These are phyloP conservation scores for Hyaloperonospora arabidopsidis DNA, from an alignment of 352 stramenopile genomes.

Conservation along the genomic window DNA sequence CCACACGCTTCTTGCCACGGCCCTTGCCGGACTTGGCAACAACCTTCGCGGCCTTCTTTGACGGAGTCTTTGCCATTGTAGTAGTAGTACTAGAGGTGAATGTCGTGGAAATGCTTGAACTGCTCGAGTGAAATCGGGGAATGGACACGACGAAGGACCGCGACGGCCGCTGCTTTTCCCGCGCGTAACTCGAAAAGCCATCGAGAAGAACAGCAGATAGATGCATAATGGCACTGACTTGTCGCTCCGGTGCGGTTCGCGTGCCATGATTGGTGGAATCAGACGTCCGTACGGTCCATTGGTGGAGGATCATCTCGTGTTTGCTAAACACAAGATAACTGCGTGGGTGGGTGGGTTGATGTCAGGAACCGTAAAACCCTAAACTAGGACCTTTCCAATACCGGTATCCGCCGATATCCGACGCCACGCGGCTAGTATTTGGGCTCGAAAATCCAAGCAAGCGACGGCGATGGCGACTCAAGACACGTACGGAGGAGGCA, in stretches of 20 bases:
- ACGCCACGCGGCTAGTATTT: conserved; percentile 27
- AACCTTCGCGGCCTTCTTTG: conserved; percentile 89
- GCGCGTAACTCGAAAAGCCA: conserved; percentile 14
- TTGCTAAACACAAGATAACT: background rate
- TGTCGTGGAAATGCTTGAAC: conserved; percentile 18
- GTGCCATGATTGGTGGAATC: conserved; percentile 23
- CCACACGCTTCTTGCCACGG: conserved; percentile 83
- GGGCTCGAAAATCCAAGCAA: conserved; percentile 16
- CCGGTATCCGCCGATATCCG: background rate
- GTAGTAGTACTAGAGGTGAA: conserved; percentile 3
- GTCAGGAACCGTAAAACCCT: background rate
- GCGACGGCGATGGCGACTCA: conserved; percentile 61
- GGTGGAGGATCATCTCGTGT: conserved; percentile 2
- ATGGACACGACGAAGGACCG: conserved; percentile 9
- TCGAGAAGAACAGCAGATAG: background rate
- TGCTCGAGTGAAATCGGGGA: conserved; percentile 32
- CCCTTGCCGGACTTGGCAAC: conserved; percentile 70
- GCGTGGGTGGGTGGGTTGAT: too few relatives aligned
- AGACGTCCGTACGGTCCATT: conserved; percentile 2
- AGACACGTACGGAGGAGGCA: conserved; percentile 38
- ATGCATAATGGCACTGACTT: conserved; percentile 14
- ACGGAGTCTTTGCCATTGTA: conserved; percentile 92
- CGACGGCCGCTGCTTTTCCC: conserved; percentile 7
- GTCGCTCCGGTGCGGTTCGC: conserved; percentile 21
- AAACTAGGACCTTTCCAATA: conserved; percentile 3